Evolutionary conservation across 257 asterid genomes (phyloP).

Genomic region (Nicotiana tabacum): DNA sequence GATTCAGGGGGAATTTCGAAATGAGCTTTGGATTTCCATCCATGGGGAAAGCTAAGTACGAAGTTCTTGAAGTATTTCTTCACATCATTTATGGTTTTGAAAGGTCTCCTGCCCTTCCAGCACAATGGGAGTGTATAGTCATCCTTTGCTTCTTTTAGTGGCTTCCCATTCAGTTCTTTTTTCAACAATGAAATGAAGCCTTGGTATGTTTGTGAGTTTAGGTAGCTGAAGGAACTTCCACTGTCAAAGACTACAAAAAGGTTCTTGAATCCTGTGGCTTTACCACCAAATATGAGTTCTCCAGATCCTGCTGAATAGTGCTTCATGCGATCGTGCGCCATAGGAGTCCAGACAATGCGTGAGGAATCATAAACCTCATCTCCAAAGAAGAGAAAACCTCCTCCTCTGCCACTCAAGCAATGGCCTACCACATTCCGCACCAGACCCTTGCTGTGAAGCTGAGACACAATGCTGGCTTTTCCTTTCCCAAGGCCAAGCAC

Average conservation of each 20-base stretch:
- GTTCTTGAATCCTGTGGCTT: conserved; percentile 62
- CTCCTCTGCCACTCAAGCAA: conserved; percentile 65
- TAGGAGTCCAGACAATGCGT: conserved; percentile 71
- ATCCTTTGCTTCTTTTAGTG: conserved; percentile 59
- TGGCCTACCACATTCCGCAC: conserved; percentile 75
- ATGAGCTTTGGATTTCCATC: conserved; percentile 65
- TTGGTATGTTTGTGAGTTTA: conserved; percentile 63
- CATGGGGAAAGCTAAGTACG: conserved; percentile 57
- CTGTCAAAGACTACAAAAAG: conserved; percentile 83
- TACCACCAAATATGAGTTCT: conserved; percentile 74
- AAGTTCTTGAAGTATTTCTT: conserved; percentile 79
- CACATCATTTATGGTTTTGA: conserved; percentile 56
- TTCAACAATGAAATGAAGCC: conserved; percentile 54
- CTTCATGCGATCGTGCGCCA: conserved; percentile 63
- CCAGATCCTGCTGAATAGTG: conserved; percentile 81
- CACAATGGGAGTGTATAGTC: conserved; percentile 81
- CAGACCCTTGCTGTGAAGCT: conserved; percentile 67
- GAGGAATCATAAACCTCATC: conserved; percentile 75
- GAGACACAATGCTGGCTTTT: conserved; percentile 71
- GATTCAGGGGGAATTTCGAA: conserved; percentile 80
- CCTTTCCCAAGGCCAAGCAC: conserved; percentile 97
- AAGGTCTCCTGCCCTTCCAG: conserved; percentile 87
- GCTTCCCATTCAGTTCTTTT: conserved; percentile 62
- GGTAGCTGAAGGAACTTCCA: conserved; percentile 91
- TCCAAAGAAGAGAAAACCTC: conserved; percentile 88